These are phyloP conservation scores for Ophiostoma pallidulum DNA, from an alignment of 2,329 filamentous ascomycete genomes.

Conservation along the genomic window DNA sequence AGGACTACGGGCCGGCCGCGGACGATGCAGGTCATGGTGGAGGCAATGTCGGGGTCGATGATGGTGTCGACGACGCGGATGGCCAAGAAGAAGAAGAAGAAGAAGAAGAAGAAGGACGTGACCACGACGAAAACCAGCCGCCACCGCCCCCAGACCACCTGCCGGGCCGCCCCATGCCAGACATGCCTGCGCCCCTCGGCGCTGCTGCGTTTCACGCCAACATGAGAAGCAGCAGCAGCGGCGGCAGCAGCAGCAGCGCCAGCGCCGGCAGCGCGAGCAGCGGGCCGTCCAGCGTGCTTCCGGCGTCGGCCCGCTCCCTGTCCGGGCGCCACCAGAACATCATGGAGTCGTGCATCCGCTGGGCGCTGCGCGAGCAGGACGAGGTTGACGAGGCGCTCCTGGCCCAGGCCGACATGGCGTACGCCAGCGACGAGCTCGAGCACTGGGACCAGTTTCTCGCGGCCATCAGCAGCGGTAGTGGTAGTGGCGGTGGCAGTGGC, in stretches of 20 bases:
- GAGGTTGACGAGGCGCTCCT: conserved; percentile 11
- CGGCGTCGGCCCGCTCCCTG: background rate
- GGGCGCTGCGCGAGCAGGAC: conserved; percentile 17
- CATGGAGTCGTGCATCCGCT: conserved; percentile 13
- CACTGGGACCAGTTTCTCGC: conserved; percentile 15
- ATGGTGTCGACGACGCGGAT: no score
- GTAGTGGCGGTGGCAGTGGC: background rate
- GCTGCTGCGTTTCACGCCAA: no score
- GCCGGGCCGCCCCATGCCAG: no score
- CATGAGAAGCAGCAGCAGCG: no score
- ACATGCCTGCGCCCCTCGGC: no score
- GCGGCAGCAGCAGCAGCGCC: no score
- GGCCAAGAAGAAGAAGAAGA: no score
- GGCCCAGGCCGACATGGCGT: conserved; percentile 11
- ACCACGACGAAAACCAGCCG: no score
- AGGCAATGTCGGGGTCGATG: background rate
- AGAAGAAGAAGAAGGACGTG: no score
- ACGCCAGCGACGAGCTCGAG: conserved; percentile 10
- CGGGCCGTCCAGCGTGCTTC: background rate
- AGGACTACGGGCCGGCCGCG: conserved; percentile 3
- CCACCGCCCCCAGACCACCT: no score
- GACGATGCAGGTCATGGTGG: conserved; percentile 10
- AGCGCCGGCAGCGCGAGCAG: background rate
- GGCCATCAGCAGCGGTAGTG: background rate
- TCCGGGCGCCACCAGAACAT: conserved; percentile 9